Percentiles rank a stretch among this genome's conserved stretches.
Conservation (phyloP, 768 basidiomycete genomes). For the Naganishia friedmannii region DNA sequence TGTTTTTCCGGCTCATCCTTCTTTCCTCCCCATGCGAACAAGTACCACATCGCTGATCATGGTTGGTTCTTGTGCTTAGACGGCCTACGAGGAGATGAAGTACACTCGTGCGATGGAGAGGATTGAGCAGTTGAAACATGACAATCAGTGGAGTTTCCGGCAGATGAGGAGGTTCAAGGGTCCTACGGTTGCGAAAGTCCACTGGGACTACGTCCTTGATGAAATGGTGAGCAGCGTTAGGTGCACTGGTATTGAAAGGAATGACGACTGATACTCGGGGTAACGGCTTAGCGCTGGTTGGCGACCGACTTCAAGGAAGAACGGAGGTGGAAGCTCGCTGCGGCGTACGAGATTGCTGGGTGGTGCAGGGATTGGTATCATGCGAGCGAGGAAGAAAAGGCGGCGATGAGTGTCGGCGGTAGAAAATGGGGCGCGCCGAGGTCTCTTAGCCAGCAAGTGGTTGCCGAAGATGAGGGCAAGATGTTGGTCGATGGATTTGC, state of each 20-base stretch:
- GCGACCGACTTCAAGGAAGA: slow-evolving; percentile 93
- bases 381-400: slow-evolving; percentile 64
- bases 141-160: slow-evolving; percentile 81
- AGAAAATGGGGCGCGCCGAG: slow-evolving; percentile 41
- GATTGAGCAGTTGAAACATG: slow-evolving; percentile 76
- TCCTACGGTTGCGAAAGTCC: slow-evolving; percentile 70
- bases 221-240: slow-evolving; percentile 70
- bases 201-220: slow-evolving; percentile 94
- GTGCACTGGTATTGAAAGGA: neutral
- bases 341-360: slow-evolving; percentile 77
- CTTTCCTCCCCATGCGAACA: neutral
- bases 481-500: slow-evolving; percentile 28
- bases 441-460: neutral
- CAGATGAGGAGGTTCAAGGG: slow-evolving; percentile 92
- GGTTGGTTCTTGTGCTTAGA: slow-evolving; percentile 53
- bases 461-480: neutral
- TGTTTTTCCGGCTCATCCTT: neutral
- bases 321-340: slow-evolving; percentile 79
- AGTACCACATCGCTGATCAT: slow-evolving; percentile 1
- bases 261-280: neutral
- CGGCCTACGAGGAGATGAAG: slow-evolving; percentile 74
- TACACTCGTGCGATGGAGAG: slow-evolving; percentile 76
- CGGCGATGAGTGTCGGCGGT: slow-evolving; percentile 58
- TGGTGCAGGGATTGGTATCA: slow-evolving; percentile 85
- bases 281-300: slow-evolving; percentile 78